These are phyloP conservation scores for Boletus pseudo-olivaceus DNA, from an alignment of 768 basidiomycete species.

Conservation along the genomic window DNA sequence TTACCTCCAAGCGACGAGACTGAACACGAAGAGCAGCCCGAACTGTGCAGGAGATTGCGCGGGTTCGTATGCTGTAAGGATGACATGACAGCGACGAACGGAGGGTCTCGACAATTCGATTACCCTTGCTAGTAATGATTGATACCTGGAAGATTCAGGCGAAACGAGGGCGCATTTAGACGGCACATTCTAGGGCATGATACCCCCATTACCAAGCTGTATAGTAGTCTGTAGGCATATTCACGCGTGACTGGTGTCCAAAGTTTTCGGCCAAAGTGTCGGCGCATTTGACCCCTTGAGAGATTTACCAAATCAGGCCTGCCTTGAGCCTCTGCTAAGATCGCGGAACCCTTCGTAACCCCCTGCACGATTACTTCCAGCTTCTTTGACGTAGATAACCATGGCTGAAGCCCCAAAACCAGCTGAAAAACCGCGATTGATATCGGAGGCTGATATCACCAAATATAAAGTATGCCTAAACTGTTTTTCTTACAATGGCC, in stretches of 20 bases:
- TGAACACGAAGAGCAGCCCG: constrained; percentile 25
- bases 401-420: constrained; percentile 58
- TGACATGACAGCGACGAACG: constrained; percentile 3
- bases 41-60: constrained; percentile 41
- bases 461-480: constrained; percentile 71
- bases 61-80: constrained; percentile 54
- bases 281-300: not conserved
- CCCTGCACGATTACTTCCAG: constrained; percentile 6
- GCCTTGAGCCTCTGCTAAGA: constrained; percentile 4
- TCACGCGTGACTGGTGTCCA: not conserved
- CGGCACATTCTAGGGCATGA: constrained; percentile 17
- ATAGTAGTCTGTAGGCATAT: constrained; percentile 25
- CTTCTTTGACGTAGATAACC: constrained; percentile 6
- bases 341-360: constrained; percentile 1
- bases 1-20: constrained; percentile 14
- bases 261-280: not conserved
- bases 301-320: constrained; percentile 27
- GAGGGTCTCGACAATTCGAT: constrained; percentile 6
- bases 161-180: constrained; percentile 19
- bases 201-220: constrained; percentile 25
- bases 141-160: constrained; percentile 16
- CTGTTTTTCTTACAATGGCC: constrained; percentile 14
- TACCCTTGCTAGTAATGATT: constrained; percentile 12
- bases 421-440: constrained; percentile 52
- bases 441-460: constrained; percentile 71